These are phyloP conservation scores for Penicillium longicatenatum DNA, from an alignment of 495 filamentous ascomycete genomes.

Conservation along the genomic window DNA sequence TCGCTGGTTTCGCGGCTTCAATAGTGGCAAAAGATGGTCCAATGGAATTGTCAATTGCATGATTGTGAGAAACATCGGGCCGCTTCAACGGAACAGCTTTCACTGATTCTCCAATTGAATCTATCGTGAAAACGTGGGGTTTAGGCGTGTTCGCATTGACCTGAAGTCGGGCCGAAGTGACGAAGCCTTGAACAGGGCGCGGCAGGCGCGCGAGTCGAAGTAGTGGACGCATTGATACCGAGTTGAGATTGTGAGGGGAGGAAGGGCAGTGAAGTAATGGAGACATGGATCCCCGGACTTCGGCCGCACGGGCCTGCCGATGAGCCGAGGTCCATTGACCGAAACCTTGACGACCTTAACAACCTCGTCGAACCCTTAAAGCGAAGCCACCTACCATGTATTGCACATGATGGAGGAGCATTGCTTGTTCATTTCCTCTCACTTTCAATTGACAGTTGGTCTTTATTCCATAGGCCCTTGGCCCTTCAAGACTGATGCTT, in stretches of 20 bases:
- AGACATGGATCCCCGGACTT: constrained; percentile 3
- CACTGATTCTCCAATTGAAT: not conserved
- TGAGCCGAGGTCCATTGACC: not conserved
- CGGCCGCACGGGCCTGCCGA: not conserved
- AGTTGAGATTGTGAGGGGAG: not conserved
- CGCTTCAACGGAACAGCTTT: not conserved
- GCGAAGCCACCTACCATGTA: not conserved
- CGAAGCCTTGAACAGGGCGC: constrained; percentile 15
- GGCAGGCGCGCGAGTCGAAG: constrained; percentile 11
- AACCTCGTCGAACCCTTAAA: too few relatives aligned
- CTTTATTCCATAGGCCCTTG: too few relatives aligned
- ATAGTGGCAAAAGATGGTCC: not conserved
- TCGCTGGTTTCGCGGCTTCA: not conserved
- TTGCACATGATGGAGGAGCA: not conserved
- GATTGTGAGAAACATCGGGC: not conserved
- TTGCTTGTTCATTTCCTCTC: too few relatives aligned
- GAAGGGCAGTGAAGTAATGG: not conserved
- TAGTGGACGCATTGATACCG: constrained; percentile 18
- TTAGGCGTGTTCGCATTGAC: not conserved
- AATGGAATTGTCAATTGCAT: too few relatives aligned
- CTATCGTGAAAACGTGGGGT: not conserved
- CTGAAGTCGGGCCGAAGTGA: constrained; percentile 6
- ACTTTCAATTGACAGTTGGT: not conserved
- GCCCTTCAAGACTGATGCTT: not conserved
- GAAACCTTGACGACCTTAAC: too few relatives aligned